Conservation (phyloP, 2,329 filamentous ascomycete genomes). For the Blumeria graminis region DNA sequence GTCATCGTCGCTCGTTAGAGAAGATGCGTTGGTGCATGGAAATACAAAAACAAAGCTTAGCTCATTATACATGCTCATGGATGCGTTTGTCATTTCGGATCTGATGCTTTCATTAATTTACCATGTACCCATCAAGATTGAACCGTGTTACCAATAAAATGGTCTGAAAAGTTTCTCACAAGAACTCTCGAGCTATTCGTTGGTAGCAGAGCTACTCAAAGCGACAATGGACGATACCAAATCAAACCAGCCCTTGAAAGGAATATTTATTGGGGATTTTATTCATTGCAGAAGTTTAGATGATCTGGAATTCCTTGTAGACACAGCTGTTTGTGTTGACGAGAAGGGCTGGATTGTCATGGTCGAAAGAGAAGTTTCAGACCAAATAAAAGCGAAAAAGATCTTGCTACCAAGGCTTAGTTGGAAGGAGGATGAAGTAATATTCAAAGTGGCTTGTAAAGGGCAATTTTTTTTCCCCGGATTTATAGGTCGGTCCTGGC, state of each 20-base stretch:
- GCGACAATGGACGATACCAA: too few species aligned
- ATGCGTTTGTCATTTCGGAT: too few species aligned
- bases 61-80: too few species aligned
- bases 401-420: constrained; percentile 13
- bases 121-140: too few species aligned
- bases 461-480: constrained; percentile 64
- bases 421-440: constrained; percentile 14
- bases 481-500: constrained; percentile 36
- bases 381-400: constrained; percentile 15
- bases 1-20: too few species aligned
- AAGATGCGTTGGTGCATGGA: too few species aligned
- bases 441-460: constrained; percentile 12
- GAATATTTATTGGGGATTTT: constrained; percentile 34
- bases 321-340: constrained; percentile 25
- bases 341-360: constrained; percentile 24
- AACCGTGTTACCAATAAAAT: too few species aligned
- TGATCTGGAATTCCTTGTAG: constrained; percentile 23
- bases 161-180: too few species aligned
- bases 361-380: constrained; percentile 7
- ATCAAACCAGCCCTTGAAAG: not conserved
- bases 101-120: too few species aligned
- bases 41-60: too few species aligned
- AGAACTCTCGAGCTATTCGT: too few species aligned
- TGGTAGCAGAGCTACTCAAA: too few species aligned
- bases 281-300: constrained; percentile 27